A percentile compares a stretch with the other conserved stretches of the same genome.
These are phyloP conservation scores for Ajuga chamaepitys DNA, from an alignment of 257 asterid species.

Conservation along the genomic window DNA sequence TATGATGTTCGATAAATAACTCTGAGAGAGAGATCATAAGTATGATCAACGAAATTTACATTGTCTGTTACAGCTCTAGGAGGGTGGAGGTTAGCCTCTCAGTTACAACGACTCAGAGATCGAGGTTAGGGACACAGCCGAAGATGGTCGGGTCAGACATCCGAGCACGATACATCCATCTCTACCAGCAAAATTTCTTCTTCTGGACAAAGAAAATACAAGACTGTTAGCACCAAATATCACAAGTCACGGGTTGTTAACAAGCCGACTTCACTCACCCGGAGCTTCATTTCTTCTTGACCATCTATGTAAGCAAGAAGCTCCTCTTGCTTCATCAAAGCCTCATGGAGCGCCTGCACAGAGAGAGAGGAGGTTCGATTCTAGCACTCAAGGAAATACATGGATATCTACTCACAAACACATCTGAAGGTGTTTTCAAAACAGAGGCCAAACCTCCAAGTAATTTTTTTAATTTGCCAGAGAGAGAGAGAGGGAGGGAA, in stretches of 20 bases:
- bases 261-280: slow-evolving; percentile 27
- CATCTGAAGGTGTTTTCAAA: no score
- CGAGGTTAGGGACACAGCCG: slow-evolving; percentile 9
- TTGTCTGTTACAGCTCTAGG: slow-evolving; percentile 11
- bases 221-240: slow-evolving; percentile 9
- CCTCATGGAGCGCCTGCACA: slow-evolving; percentile 63
- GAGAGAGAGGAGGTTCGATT: neutral
- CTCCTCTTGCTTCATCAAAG: slow-evolving; percentile 71
- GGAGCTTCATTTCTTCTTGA: slow-evolving; percentile 44
- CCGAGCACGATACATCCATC: neutral
- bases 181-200: slow-evolving; percentile 59
- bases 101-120: neutral
- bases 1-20: slow-evolving; percentile 11
- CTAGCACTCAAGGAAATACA: no score
- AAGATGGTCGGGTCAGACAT: slow-evolving; percentile 11
- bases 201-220: slow-evolving; percentile 29
- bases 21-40: neutral
- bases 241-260: neutral
- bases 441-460: no score
- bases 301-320: slow-evolving; percentile 69
- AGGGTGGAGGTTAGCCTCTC: slow-evolving; percentile 8
- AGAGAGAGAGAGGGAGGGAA: no score
- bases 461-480: no score
- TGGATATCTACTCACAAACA: no score
- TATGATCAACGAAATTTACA: slow-evolving; percentile 18